Evolutionary conservation across 257 asterid genomes (phyloP).

Genomic region (Marsdenia floribunda): DNA sequence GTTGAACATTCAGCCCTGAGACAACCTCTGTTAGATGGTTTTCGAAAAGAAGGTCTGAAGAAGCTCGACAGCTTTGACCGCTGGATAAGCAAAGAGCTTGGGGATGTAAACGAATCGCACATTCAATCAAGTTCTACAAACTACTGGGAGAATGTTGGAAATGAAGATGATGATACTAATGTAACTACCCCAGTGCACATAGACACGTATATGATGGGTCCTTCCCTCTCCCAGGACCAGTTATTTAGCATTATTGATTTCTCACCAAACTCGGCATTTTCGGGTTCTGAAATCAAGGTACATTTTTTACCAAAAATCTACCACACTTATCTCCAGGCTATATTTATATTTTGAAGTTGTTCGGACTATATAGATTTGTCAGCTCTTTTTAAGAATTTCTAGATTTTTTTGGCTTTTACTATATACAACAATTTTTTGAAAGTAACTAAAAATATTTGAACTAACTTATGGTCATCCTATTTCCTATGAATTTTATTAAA

Average conservation of each 20-base stretch:
- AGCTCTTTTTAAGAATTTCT: background rate
- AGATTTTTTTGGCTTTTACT: background rate
- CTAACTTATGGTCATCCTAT: background rate
- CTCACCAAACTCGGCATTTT: constrained; percentile 78
- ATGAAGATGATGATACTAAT: constrained; percentile 61
- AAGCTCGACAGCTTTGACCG: constrained; percentile 97
- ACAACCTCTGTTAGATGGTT: constrained; percentile 64
- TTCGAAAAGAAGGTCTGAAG: constrained; percentile 58
- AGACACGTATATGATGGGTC: constrained; percentile 62
- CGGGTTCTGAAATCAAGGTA: constrained; percentile 76
- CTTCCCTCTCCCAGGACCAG: constrained; percentile 84
- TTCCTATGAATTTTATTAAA: constrained; percentile 25
- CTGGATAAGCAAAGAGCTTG: constrained; percentile 95
- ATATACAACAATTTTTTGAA: background rate
- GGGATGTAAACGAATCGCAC: constrained; percentile 70
- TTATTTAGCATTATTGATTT: constrained; percentile 76
- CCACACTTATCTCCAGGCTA: constrained; percentile 1
- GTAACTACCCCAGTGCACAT: constrained; percentile 47
- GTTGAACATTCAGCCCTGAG: constrained; percentile 42
- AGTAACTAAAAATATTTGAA: background rate
- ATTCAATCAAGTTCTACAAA: constrained; percentile 51
- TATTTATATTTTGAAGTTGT: constrained; percentile 14
- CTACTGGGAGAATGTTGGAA: constrained; percentile 74
- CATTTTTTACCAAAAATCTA: constrained; percentile 1
- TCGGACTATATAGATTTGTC: background rate